A percentile compares a stretch with the other conserved stretches of the same genome.
These are phyloP conservation scores for Cicer chorassanicum DNA, from an alignment of 306 rosid species.

Conservation along the genomic window DNA sequence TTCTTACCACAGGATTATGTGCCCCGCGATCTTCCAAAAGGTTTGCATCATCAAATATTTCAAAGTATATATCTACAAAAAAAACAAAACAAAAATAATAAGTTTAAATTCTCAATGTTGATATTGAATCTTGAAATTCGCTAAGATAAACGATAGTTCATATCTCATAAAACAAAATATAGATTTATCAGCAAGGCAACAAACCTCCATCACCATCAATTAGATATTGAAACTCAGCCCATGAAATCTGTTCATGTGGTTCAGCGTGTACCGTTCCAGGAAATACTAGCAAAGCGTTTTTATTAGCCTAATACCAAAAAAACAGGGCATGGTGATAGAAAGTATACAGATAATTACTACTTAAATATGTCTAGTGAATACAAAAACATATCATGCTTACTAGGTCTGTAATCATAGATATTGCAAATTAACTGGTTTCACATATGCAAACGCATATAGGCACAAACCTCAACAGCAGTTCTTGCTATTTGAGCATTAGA, in stretches of 20 bases:
- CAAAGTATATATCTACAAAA: conserved; percentile 71
- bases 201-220: conserved; percentile 81
- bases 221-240: conserved; percentile 75
- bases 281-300: conserved; percentile 77
- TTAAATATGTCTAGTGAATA: conserved; percentile 37
- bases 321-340: conserved; percentile 48
- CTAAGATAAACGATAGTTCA: conserved; percentile 39
- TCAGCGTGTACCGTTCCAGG: conserved; percentile 87
- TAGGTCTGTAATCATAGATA: conserved; percentile 33
- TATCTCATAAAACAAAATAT: conserved; percentile 35
- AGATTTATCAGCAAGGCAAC: conserved; percentile 38
- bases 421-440: conserved; percentile 16
- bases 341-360: conserved; percentile 40
- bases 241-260: conserved; percentile 85
- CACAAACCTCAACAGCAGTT: conserved; percentile 81
- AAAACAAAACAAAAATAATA: conserved; percentile 24
- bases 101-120: conserved; percentile 24
- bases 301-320: conserved; percentile 71
- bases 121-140: conserved; percentile 18
- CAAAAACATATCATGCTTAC: conserved; percentile 35
- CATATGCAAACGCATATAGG: conserved; percentile 9
- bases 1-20: conserved; percentile 84
- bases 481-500: conserved; percentile 82
- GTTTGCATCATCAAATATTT: conserved; percentile 74
- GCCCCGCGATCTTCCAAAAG: conserved; percentile 79